A percentile compares a stretch with the other conserved stretches of the same genome.
Evolutionary conservation across 2,329 filamentous ascomycete species (phyloP).

Genomic region (Grosmannia clavigera): DNA sequence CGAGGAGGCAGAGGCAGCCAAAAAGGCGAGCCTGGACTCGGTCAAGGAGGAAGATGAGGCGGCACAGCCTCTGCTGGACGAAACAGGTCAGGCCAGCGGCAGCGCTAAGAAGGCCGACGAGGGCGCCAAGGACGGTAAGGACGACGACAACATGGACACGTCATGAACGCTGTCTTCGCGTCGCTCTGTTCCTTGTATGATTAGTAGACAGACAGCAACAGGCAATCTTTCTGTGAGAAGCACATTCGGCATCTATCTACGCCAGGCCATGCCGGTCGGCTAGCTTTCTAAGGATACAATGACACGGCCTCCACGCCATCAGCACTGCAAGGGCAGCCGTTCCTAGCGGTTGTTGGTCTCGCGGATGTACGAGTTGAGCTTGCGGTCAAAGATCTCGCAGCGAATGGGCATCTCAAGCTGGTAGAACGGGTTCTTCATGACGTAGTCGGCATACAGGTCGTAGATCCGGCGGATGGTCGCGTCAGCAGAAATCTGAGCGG

Average conservation of each 20-base stretch:
- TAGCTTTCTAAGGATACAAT: background rate
- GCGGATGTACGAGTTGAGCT: conserved; percentile 68
- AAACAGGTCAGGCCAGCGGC: conserved; percentile 52
- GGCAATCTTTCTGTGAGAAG: background rate
- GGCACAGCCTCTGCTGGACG: conserved; percentile 44
- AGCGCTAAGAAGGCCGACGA: conserved; percentile 36
- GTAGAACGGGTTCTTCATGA: conserved; percentile 99
- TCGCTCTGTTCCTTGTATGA: conserved; percentile 4
- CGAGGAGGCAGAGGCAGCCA: conserved; percentile 52
- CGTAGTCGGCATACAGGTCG: conserved; percentile 89
- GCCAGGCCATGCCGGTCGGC: background rate
- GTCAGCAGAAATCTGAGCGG: conserved; percentile 76
- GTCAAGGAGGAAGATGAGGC: conserved; percentile 72
- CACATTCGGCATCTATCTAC: background rate
- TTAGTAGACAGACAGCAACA: conserved; percentile 9
- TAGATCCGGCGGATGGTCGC: conserved; percentile 75
- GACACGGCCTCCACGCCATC: background rate
- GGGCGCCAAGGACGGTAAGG: conserved; percentile 31
- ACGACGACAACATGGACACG: conserved; percentile 80
- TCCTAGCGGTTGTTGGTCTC: conserved; percentile 48
- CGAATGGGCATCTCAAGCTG: conserved; percentile 94
- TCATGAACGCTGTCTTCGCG: conserved; percentile 38
- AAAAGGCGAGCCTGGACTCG: conserved; percentile 45
- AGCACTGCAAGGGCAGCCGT: background rate
- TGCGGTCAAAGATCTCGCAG: conserved; percentile 89